Evolutionary conservation across 2,329 filamentous ascomycete species (phyloP), one percentile per base, ranked within the genome.

Genomic region (Fusarium marasasianum): DNA sequence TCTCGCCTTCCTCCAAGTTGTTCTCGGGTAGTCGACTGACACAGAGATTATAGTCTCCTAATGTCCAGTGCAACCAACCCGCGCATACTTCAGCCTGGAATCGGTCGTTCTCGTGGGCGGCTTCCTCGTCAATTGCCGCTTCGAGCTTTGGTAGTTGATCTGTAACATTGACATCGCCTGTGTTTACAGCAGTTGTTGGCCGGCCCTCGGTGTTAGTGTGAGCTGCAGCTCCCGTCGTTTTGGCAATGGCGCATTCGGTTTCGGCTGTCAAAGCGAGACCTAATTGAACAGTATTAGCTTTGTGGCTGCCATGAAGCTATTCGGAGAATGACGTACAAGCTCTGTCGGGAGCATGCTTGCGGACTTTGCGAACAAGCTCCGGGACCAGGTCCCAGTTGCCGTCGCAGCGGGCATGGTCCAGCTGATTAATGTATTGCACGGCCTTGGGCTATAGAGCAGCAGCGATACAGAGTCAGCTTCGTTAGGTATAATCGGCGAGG

Each of bases 291-390:
- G 40, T 48, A 51, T 78, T 68, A 79, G 61, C 41, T 44, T 51
- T 35, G 26, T 41, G 33, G 10, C n/a, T 37, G 50, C 38, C 45
- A 31, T 55, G 48, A 57, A 40, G 40, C 44, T 50, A 51, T 64
- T 57, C 55, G 37, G 58, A 57, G 35, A 54, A 63, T 54, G 57
- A 48, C 90, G 78, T 92, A 98, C 96, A 98, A 83, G 90, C 90
- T 82, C 94, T 90, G 70, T 93, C 90, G 45, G 95, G 92, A 77
- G 95, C 94, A 88, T 99, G 96, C 83, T 99, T 98, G 80, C 93
- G 93, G 79, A 98, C 89, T 84, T 99, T 99, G 81, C 96, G 91
- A 78, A 96, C 92, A 73, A 97, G 89, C 84, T 98, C 96, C 33
- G 94, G 94, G 37, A 98, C 89, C 37, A 93, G 91, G 76, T 91